Evolutionary conservation across 2,329 filamentous ascomycete species (phyloP).

Genomic region (Calonectria pseudoreteaudii): DNA sequence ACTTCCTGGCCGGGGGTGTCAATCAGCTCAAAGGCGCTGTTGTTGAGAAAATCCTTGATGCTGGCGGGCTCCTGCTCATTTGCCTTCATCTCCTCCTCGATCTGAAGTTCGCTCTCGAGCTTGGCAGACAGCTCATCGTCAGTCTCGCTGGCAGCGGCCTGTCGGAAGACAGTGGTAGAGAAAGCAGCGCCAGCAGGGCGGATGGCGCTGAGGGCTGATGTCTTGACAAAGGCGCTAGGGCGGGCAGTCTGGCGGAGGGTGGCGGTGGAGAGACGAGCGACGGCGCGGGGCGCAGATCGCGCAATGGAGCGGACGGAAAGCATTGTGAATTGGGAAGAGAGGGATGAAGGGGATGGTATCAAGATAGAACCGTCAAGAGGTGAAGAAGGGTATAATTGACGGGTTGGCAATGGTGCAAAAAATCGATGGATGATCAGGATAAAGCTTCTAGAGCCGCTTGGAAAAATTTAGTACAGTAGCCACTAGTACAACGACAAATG

Average conservation of each 20-base stretch:
- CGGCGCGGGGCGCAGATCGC: conserved; percentile 74
- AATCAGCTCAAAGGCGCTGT: conserved; percentile 84
- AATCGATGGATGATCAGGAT: conserved; percentile 7
- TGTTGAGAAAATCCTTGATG: conserved; percentile 89
- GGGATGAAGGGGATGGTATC: neutral
- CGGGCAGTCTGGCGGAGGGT: conserved; percentile 64
- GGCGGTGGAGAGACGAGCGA: conserved; percentile 67
- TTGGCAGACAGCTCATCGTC: conserved; percentile 88
- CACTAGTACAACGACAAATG: conserved; percentile 26
- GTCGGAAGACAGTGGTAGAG: conserved; percentile 57
- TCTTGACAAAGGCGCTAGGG: conserved; percentile 61
- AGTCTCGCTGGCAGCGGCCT: conserved; percentile 59
- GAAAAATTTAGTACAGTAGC: conserved; percentile 38
- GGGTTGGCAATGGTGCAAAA: conserved; percentile 26
- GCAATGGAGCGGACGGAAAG: conserved; percentile 74
- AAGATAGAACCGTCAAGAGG: neutral
- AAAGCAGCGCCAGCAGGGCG: conserved; percentile 57
- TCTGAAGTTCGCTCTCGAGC: conserved; percentile 83
- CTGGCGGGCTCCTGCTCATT: conserved; percentile 78
- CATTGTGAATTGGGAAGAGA: conserved; percentile 62
- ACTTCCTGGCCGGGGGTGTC: conserved; percentile 90
- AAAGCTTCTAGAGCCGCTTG: conserved; percentile 36
- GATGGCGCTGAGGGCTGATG: conserved; percentile 49
- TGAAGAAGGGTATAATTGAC: conserved; percentile 22
- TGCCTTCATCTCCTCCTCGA: conserved; percentile 85